Conservation (phyloP, 2,329 filamentous ascomycete species). For the Curvularia hawaiiensis region DNA sequence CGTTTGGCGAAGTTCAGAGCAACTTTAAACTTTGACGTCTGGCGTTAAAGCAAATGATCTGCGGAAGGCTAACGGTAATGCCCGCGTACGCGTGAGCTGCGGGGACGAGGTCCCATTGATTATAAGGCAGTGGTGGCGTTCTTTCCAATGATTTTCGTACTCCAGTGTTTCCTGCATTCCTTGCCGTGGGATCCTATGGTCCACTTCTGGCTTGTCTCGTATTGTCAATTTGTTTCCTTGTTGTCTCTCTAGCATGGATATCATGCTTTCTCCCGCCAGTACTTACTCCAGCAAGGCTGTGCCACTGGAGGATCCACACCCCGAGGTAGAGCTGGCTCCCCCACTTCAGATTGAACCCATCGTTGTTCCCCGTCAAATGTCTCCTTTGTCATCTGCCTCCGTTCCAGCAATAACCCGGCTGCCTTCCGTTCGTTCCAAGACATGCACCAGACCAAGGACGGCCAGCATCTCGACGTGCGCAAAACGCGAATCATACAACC, state of each 20-base stretch:
- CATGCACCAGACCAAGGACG: not conserved
- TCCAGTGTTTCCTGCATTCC: constrained; percentile 2
- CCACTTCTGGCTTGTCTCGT: constrained; percentile 5
- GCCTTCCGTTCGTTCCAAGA: not conserved
- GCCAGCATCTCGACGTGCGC: not conserved
- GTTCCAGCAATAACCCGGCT: not conserved
- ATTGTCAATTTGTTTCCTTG: not conserved
- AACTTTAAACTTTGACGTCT: constrained; percentile 5
- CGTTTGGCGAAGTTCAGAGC: not conserved
- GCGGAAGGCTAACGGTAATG: constrained; percentile 1
- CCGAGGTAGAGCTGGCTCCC: constrained; percentile 23
- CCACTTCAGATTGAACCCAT: constrained; percentile 19
- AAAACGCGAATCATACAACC: constrained; percentile 35
- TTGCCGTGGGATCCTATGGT: constrained; percentile 2
- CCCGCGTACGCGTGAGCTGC: constrained; percentile 5
- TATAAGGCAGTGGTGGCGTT: constrained; percentile 3
- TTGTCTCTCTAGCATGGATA: constrained; percentile 1
- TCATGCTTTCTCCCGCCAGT: constrained; percentile 5
- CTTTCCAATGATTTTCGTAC: not conserved
- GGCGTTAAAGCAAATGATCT: not conserved
- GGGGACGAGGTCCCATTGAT: not conserved
- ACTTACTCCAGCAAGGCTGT: constrained; percentile 9
- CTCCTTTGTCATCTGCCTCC: constrained; percentile 6
- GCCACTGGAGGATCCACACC: constrained; percentile 16
- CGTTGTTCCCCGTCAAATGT: constrained; percentile 16